Conservation (phyloP, 345 rosid species). For the Hibiscus mutabilis region DNA sequence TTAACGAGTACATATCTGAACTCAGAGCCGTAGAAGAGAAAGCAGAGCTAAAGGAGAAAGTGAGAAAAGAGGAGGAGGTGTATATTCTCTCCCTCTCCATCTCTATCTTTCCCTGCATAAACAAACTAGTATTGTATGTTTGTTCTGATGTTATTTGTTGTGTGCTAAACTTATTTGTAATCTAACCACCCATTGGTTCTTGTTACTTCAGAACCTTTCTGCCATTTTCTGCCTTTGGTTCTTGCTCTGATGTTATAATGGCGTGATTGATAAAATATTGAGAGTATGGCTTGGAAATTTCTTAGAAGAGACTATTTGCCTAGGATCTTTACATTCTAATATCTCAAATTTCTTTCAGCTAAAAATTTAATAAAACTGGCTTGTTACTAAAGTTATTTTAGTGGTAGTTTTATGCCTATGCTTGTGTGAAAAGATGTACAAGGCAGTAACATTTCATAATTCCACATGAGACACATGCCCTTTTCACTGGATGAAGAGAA, state of each 20-base stretch:
- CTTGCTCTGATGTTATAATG: no score
- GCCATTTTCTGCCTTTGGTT: not conserved
- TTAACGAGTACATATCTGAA: constrained; percentile 63
- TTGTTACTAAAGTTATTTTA: not conserved
- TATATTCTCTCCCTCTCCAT: not conserved
- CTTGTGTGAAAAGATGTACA: not conserved
- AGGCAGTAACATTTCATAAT: not conserved
- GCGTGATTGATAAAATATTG: not conserved
- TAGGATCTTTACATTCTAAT: not conserved
- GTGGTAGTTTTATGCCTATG: not conserved
- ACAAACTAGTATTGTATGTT: not conserved
- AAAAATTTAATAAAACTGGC: not conserved
- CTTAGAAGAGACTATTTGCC: not conserved
- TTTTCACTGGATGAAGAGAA: not conserved
- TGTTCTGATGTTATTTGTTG: not conserved
- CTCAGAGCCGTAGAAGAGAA: constrained; percentile 62
- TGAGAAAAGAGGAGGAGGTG: constrained; percentile 83
- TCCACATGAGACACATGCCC: not conserved
- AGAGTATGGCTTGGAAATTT: not conserved
- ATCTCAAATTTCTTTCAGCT: not conserved
- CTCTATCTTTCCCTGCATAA: not conserved
- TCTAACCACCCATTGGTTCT: not conserved
- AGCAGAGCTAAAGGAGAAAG: constrained; percentile 57
- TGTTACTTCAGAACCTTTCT: not conserved
- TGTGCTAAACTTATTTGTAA: not conserved